Conservation (phyloP, 192 early-diverging fungal species). For the Pilobolus umbonatus region DNA sequence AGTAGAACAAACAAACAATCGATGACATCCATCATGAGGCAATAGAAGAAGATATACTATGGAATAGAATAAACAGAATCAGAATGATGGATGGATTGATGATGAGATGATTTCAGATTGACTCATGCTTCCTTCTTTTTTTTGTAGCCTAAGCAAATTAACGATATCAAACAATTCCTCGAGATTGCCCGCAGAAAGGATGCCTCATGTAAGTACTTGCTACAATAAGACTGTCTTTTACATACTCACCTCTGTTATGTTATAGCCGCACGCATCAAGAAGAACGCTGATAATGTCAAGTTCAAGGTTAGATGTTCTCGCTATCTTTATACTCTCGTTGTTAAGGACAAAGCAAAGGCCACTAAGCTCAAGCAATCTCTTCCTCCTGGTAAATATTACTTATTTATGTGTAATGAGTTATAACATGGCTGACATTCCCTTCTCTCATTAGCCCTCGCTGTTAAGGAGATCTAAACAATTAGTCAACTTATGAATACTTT, state of each 20-base stretch:
- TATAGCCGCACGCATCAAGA: conserved; percentile 89
- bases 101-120: too few relatives aligned
- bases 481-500: too few relatives aligned
- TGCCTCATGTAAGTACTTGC: conserved; percentile 59
- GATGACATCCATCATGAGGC: neutral
- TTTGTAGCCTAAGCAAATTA: conserved; percentile 90
- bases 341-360: conserved; percentile 92
- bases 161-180: conserved; percentile 99
- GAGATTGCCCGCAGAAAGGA: conserved; percentile 95
- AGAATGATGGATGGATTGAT: neutral
- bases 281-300: conserved; percentile 89
- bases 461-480: conserved; percentile 36
- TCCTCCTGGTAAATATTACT: conserved; percentile 70
- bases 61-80: neutral
- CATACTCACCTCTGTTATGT: neutral
- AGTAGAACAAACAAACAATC: neutral
- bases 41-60: neutral
- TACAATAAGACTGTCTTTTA: neutral
- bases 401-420: neutral
- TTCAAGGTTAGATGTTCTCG: conserved; percentile 99
- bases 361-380: conserved; percentile 94
- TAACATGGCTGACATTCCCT: neutral
- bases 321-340: conserved; percentile 97
- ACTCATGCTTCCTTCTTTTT: neutral
- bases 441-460: conserved; percentile 21